phyloP scores from a whole-genome alignment of 1,284 basidiomycete genomes.

The Trichosporon faecale region DNA sequence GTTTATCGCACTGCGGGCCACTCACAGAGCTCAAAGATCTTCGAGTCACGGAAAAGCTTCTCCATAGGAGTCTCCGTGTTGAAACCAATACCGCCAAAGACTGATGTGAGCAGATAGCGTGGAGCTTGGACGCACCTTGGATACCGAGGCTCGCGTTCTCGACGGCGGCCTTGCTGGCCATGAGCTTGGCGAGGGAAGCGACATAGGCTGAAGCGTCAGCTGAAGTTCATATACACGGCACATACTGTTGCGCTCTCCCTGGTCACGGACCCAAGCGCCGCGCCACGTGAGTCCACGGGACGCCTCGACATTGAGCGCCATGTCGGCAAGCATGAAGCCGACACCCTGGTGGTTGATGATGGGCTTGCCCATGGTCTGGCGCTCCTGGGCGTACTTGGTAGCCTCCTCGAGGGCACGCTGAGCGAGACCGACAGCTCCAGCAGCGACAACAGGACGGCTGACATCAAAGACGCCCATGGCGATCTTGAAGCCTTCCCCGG shows the following conservation, averaged over 20 bases:
- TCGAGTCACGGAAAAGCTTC: slow-evolving; percentile 56
- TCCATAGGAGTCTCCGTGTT: slow-evolving; percentile 59
- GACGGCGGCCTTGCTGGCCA: slow-evolving; percentile 54
- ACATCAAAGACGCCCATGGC: slow-evolving; percentile 60
- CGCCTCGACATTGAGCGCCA: slow-evolving; percentile 57
- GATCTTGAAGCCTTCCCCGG: slow-evolving; percentile 59
- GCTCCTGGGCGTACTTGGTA: slow-evolving; percentile 57
- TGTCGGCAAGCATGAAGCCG: slow-evolving; percentile 59
- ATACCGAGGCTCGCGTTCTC: slow-evolving; percentile 56
- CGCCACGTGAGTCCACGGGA: slow-evolving; percentile 57
- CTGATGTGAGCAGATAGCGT: slow-evolving; percentile 23
- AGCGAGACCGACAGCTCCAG: slow-evolving; percentile 58
- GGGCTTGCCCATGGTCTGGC: slow-evolving; percentile 58
- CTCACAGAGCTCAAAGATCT: slow-evolving; percentile 56
- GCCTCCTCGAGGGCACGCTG: slow-evolving; percentile 58
- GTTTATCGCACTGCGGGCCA: neutral
- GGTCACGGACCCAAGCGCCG: slow-evolving; percentile 56
- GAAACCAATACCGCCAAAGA: slow-evolving; percentile 56
- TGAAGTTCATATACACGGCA: neutral
- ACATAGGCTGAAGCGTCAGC: slow-evolving; percentile 51
- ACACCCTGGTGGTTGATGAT: slow-evolving; percentile 60
- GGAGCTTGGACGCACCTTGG: slow-evolving; percentile 34
- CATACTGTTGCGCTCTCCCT: slow-evolving; percentile 54
- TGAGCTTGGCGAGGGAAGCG: slow-evolving; percentile 58
- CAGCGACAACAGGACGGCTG: slow-evolving; percentile 55